phyloP scores from a whole-genome alignment of 2,329 filamentous ascomycete species.

The Fusarium multiceps region DNA sequence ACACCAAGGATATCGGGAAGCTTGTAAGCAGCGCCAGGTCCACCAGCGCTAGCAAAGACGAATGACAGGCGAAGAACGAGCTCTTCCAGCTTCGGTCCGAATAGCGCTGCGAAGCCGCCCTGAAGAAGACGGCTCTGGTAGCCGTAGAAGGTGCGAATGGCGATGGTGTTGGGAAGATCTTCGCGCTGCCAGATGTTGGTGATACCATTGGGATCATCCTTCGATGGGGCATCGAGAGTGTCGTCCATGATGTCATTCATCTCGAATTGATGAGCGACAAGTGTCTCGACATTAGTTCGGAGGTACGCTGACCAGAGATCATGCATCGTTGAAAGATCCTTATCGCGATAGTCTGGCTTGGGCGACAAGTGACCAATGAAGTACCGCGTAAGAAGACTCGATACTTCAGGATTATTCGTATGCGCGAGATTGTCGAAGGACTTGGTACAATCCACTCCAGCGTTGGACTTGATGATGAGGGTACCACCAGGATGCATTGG shows the following conservation, averaged over 20 bases:
- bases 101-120: constrained; percentile 61
- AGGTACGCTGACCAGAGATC: constrained; percentile 64
- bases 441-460: constrained; percentile 63
- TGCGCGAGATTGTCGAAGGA: constrained; percentile 66
- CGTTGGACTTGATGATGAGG: constrained; percentile 65
- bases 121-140: constrained; percentile 65
- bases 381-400: constrained; percentile 64
- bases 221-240: constrained; percentile 37
- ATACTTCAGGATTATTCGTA: constrained; percentile 65
- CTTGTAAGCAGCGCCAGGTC: constrained; percentile 55
- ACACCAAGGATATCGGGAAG: constrained; percentile 45
- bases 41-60: constrained; percentile 58
- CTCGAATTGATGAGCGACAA: constrained; percentile 65
- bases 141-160: constrained; percentile 63
- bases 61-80: constrained; percentile 65
- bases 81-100: constrained; percentile 64
- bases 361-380: constrained; percentile 63
- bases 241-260: constrained; percentile 63
- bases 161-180: constrained; percentile 60
- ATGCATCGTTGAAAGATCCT: constrained; percentile 59
- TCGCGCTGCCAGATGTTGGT: constrained; percentile 59
- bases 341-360: constrained; percentile 60
- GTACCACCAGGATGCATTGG: constrained; percentile 66
- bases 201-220: constrained; percentile 22
- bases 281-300: constrained; percentile 60